Evolutionary conservation across 345 rosid species (phyloP).

Genomic region (Acer yangbiense): DNA sequence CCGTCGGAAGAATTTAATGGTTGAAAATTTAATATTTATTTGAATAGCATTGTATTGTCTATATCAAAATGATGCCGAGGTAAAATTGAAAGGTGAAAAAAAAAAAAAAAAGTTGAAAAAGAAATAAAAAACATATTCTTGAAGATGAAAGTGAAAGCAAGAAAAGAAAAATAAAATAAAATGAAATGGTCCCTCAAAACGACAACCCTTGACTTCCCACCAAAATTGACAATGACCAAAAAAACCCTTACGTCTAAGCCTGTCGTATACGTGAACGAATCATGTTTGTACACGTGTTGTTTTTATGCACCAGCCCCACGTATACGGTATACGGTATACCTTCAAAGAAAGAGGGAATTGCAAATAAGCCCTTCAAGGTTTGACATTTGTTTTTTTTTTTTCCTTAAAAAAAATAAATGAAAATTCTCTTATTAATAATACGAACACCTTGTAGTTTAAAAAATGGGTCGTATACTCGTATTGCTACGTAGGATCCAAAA

Average conservation of each 20-base stretch:
- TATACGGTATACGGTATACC: not conserved
- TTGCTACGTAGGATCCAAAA: too few species aligned
- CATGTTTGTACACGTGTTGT: constrained; percentile 18
- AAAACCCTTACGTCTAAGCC: not conserved
- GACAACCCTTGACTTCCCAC: constrained; percentile 25
- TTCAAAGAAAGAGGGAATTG: not conserved
- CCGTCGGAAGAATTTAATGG: not conserved
- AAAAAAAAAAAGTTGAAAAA: not conserved
- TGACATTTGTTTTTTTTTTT: not conserved
- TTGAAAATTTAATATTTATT: too few species aligned
- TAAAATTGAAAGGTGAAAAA: constrained; percentile 7
- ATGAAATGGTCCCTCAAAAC: constrained; percentile 30
- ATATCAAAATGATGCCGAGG: not conserved
- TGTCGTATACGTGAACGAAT: constrained; percentile 12
- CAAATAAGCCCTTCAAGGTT: not conserved
- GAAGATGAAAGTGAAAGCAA: constrained; percentile 2
- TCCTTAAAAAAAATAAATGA: too few species aligned
- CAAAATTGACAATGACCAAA: constrained; percentile 17
- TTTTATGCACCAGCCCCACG: not conserved
- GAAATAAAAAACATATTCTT: constrained; percentile 1
- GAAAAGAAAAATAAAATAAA: not conserved
- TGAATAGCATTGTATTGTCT: not conserved
- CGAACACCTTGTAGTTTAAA: too few species aligned
- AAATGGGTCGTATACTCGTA: too few species aligned
- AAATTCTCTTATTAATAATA: not conserved